Base-by-base conservation (phyloP, 225 moss, liverwort and hornwort species). In the Sphagnum tenellum region DNA sequence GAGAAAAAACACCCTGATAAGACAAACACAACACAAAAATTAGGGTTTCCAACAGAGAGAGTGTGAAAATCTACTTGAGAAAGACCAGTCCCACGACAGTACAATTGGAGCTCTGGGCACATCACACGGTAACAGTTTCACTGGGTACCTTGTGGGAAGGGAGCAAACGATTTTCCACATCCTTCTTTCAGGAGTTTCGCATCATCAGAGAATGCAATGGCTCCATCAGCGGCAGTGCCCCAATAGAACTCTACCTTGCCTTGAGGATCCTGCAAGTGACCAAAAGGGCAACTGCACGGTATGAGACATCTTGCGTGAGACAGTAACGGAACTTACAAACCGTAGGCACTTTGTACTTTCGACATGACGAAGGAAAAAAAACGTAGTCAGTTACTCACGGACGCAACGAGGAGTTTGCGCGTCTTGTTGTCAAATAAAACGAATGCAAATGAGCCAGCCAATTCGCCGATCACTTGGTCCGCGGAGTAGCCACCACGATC, bases 401-500 rank as follows among this genome's bases (percentile, higher is more conserved):
- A 67, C 7, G 90, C 86, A 29, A 90, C 96, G 52, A 96, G 87
- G 44, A 92, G 75, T 3, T 78, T 78, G 62, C 88, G 74, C 9
- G 74, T 68, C 52, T 87, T 90, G 64, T 79, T 78, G 71, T 96
- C 96, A 48, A 81, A 96, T 7, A 96, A 80, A 7, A 92, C 86
- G 63, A 96, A 96, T 4, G 88, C 77, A 71, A 83, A 96, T 45
- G 92, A 10, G n/a, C 96, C 96, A 9, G 49, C 14, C 9, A 96
- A 48, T 9, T 82, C 89, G 69, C 85, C 84, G 59, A 96, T 78
- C n/a, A 92, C 92, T 73, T 96, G 96, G 52, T 96, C 96, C 3
- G 88, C 76, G 12, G 96, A 78, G 60, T 96, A 92, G 1, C 92
- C 89, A 6, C 92, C 85, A 4, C 96, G 87, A 81, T 96, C 96